A percentile compares a stretch with the other conserved stretches of the same genome.
phyloP scores from a whole-genome alignment of 1,284 basidiomycete species.

The Naganishia albida region DNA sequence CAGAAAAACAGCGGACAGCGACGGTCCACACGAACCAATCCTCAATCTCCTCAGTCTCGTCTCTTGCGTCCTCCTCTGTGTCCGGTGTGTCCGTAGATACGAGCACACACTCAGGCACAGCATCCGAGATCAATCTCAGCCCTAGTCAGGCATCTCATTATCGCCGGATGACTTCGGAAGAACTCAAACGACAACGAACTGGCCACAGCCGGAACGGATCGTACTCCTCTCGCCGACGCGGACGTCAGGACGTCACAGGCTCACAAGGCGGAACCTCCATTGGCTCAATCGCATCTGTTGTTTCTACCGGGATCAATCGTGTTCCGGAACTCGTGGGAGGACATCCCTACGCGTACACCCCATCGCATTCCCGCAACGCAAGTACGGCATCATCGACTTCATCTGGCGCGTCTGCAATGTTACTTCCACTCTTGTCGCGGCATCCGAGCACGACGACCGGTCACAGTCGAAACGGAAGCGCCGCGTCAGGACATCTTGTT shows the following conservation, averaged over 20 bases:
- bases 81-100: neutral
- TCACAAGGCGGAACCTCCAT: constrained; percentile 30
- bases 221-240: constrained; percentile 34
- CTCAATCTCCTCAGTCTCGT: constrained; percentile 35
- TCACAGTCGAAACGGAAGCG: constrained; percentile 8
- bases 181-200: constrained; percentile 7
- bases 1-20: constrained; percentile 34
- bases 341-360: constrained; percentile 21
- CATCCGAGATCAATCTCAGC: constrained; percentile 31
- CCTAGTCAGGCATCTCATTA: constrained; percentile 25
- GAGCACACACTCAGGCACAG: constrained; percentile 30
- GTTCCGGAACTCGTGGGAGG: constrained; percentile 47
- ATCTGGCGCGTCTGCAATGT: neutral
- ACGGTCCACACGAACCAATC: constrained; percentile 30
- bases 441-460: constrained; percentile 1
- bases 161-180: constrained; percentile 23
- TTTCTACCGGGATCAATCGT: constrained; percentile 38
- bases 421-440: neutral
- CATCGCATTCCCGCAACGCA: constrained; percentile 8
- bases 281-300: constrained; percentile 38
- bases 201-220: constrained; percentile 13
- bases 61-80: constrained; percentile 31
- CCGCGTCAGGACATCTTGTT: neutral
- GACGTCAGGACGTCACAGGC: neutral
- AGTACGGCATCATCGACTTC: constrained; percentile 10